Percentiles rank a stretch among this genome's conserved stretches.
Evolutionary conservation across 2,329 filamentous ascomycete genomes (phyloP).

Genomic region (Trichoderma sp.): DNA sequence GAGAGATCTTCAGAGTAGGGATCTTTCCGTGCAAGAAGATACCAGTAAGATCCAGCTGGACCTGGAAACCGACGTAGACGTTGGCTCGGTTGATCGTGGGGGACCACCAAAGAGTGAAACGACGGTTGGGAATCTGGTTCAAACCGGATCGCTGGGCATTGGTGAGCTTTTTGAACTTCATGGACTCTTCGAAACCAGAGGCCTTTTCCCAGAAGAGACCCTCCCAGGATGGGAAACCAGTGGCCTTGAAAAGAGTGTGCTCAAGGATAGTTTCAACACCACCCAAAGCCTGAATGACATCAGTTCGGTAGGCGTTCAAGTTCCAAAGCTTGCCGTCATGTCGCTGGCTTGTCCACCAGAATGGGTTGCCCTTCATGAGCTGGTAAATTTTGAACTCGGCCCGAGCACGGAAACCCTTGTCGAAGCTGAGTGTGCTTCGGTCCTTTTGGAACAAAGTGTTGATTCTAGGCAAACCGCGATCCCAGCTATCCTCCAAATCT

Average conservation of each 20-base stretch:
- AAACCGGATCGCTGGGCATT: conserved; percentile 96
- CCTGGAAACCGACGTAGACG: conserved; percentile 99
- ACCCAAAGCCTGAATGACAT: conserved; percentile 93
- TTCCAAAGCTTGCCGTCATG: conserved; percentile 99
- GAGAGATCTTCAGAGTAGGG: conserved; percentile 92
- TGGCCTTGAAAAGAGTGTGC: conserved; percentile 95
- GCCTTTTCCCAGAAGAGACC: conserved; percentile 87
- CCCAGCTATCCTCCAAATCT: conserved; percentile 97
- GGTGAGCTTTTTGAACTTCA: conserved; percentile 99
- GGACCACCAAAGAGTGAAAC: conserved; percentile 98
- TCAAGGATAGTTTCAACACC: conserved; percentile 98
- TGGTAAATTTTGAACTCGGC: conserved; percentile 99
- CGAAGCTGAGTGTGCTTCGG: conserved; percentile 92
- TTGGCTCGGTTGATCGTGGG: conserved; percentile 93
- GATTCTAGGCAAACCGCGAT: conserved; percentile 94
- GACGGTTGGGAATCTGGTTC: conserved; percentile 97
- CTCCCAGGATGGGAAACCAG: conserved; percentile 96
- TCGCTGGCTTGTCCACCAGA: conserved; percentile 98
- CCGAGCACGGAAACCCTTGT: conserved; percentile 94
- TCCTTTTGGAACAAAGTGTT: conserved; percentile 99
- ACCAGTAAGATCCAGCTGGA: conserved; percentile 94
- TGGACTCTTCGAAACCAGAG: conserved; percentile 59
- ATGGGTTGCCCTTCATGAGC: conserved; percentile 98
- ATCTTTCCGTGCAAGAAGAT: conserved; percentile 99
- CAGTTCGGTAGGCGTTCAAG: conserved; percentile 90